phyloP scores from a whole-genome alignment of 1,139 yeast species.

The Tardiomyces blankii region DNA sequence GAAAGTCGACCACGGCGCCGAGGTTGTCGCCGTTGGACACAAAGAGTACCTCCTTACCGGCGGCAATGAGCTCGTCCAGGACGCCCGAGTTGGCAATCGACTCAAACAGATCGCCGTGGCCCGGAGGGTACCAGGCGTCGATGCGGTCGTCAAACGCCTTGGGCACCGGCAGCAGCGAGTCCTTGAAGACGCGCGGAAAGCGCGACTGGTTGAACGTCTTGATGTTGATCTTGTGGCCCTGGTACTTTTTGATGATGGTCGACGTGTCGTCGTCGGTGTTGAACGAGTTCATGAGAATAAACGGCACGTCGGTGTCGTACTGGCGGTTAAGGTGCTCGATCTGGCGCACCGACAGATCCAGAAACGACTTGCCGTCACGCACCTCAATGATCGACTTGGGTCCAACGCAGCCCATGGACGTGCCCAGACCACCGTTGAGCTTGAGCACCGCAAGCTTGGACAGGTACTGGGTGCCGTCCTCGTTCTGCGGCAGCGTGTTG shows the following conservation, averaged over 20 bases:
- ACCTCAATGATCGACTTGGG: conserved; percentile 98
- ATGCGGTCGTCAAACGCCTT: conserved; percentile 59
- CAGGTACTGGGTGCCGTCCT: conserved; percentile 38
- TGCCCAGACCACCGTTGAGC: conserved; percentile 96
- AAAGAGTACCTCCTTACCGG: conserved; percentile 89
- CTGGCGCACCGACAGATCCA: conserved; percentile 92
- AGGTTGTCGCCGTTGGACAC: conserved; percentile 97
- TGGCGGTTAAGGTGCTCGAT: conserved; percentile 90
- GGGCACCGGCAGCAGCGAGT: conserved; percentile 91
- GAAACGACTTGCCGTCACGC: conserved; percentile 93
- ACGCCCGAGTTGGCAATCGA: conserved; percentile 83
- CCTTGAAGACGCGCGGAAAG: conserved; percentile 92
- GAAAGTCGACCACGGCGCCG: conserved; percentile 95
- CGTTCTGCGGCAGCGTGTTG: conserved; percentile 30
- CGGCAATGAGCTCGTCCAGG: conserved; percentile 77
- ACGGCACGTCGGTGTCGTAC: conserved; percentile 88
- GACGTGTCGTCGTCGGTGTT: conserved; percentile 96
- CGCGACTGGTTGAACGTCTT: conserved; percentile 95
- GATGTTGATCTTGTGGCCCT: conserved; percentile 92
- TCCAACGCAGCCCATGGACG: conserved; percentile 99
- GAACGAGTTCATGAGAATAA: conserved; percentile 95
- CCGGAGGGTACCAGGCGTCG: conserved; percentile 97
- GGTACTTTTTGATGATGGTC: conserved; percentile 89
- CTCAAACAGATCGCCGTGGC: conserved; percentile 97
- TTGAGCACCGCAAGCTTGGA: conserved; percentile 87